phyloP scores from a whole-genome alignment of 1,284 basidiomycete genomes.

The Malassezia sympodialis region DNA sequence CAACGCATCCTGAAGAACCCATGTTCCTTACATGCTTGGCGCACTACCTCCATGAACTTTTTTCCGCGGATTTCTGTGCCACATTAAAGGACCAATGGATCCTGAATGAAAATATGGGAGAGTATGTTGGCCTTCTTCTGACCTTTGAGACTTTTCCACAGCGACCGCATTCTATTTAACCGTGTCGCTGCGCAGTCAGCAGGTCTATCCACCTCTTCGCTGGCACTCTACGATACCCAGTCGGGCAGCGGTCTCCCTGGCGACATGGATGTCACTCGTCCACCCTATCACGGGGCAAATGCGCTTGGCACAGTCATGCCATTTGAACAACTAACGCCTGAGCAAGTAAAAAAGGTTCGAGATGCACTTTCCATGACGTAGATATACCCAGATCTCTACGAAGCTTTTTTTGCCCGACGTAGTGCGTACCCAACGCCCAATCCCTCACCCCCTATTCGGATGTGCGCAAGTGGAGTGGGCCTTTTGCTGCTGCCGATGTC shows the following conservation, averaged over 20 bases:
- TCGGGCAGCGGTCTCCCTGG: constrained; percentile 15
- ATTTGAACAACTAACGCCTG: background rate
- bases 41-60: constrained; percentile 1
- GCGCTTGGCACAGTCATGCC: background rate
- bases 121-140: background rate
- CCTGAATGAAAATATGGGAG: constrained; percentile 5
- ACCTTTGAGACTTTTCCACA: constrained; percentile 2
- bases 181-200: constrained; percentile 11
- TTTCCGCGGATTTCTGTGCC: background rate
- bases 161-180: background rate
- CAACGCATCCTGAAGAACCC: background rate
- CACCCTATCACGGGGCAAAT: background rate
- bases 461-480: background rate
- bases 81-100: background rate
- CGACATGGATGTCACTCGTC: constrained; percentile 1
- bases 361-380: background rate
- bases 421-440: too few relatives aligned
- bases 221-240: constrained; percentile 7
- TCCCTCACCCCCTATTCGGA: too few relatives aligned
- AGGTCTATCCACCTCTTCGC: background rate
- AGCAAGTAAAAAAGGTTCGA: background rate
- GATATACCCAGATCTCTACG: background rate
- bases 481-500: constrained; percentile 1
- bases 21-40: background rate
- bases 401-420: background rate